phyloP scores from a whole-genome alignment of 2,329 filamentous ascomycete species.

The Fusarium miscanthi region DNA sequence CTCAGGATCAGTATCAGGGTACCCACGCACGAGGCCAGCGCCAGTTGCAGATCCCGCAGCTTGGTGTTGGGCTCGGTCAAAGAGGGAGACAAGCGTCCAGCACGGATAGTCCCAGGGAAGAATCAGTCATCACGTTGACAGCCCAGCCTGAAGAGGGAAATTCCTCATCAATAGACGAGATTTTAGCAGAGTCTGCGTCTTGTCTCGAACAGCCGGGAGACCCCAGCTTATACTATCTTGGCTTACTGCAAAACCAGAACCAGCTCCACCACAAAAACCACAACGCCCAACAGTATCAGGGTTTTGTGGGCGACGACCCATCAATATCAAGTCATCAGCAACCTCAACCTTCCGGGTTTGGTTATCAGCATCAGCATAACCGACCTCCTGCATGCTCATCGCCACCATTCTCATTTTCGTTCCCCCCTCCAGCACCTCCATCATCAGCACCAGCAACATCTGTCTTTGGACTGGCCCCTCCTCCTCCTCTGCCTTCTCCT shows the following conservation, averaged over 20 bases:
- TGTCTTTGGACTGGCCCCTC: conserved; percentile 28
- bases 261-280: conserved; percentile 23
- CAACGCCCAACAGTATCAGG: conserved; percentile 22
- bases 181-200: conserved; percentile 30
- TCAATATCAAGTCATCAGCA: conserved; percentile 25
- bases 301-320: conserved; percentile 22
- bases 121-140: conserved; percentile 18
- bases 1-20: conserved; percentile 40
- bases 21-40: conserved; percentile 41
- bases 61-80: conserved; percentile 43
- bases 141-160: conserved; percentile 19
- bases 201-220: conserved; percentile 25
- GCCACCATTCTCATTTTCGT: conserved; percentile 27
- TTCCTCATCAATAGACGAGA: conserved; percentile 18
- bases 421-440: conserved; percentile 22
- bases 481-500: conserved; percentile 35
- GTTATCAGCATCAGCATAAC: conserved; percentile 26
- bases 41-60: conserved; percentile 43
- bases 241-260: conserved; percentile 35
- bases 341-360: conserved; percentile 19
- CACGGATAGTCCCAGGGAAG: conserved; percentile 20
- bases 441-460: conserved; percentile 34
- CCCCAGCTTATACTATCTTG: conserved; percentile 34
- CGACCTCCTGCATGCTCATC: conserved; percentile 27
- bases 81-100: conserved; percentile 39